Evolutionary conservation across 2,329 filamentous ascomycete genomes (phyloP).

Genomic region (Botryotinia convoluta): DNA sequence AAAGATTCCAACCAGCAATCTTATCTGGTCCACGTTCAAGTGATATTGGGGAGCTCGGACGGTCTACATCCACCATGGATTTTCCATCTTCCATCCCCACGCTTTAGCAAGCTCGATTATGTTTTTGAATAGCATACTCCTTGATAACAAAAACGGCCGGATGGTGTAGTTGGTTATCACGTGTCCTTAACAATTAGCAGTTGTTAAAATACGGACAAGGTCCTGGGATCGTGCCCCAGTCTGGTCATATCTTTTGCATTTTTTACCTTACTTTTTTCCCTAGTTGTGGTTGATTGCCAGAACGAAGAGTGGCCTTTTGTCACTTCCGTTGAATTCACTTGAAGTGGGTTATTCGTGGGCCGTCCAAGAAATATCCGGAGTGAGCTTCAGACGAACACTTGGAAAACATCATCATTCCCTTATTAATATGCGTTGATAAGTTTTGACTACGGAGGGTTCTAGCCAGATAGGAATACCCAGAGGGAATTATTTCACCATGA

Average conservation of each 20-base stretch:
- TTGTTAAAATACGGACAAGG: conserved; percentile 16
- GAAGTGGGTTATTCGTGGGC: not conserved
- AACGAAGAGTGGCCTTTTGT: not conserved
- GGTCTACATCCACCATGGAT: not conserved
- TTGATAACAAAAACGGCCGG: not conserved
- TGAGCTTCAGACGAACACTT: not conserved
- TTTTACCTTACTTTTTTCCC: too few relatives aligned
- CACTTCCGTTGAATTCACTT: not conserved
- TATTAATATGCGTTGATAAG: not conserved
- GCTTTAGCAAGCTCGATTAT: not conserved
- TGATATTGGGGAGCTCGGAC: not conserved
- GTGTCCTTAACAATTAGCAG: conserved; percentile 11
- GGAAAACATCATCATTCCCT: not conserved
- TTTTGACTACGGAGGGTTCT: not conserved
- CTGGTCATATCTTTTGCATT: conserved; percentile 3
- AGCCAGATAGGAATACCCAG: not conserved
- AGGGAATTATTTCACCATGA: not conserved
- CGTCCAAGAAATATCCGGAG: not conserved
- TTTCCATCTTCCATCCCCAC: not conserved
- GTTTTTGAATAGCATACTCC: fast-evolving
- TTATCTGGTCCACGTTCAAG: not conserved
- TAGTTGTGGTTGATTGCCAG: too few relatives aligned
- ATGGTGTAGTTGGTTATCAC: conserved; percentile 19
- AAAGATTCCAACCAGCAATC: not conserved
- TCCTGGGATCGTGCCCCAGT: conserved; percentile 18